A percentile compares a stretch with the other conserved stretches of the same genome.
Evolutionary conservation across 176 grass and related monocot genomes (phyloP).

Genomic region (Ensete glaucum): DNA sequence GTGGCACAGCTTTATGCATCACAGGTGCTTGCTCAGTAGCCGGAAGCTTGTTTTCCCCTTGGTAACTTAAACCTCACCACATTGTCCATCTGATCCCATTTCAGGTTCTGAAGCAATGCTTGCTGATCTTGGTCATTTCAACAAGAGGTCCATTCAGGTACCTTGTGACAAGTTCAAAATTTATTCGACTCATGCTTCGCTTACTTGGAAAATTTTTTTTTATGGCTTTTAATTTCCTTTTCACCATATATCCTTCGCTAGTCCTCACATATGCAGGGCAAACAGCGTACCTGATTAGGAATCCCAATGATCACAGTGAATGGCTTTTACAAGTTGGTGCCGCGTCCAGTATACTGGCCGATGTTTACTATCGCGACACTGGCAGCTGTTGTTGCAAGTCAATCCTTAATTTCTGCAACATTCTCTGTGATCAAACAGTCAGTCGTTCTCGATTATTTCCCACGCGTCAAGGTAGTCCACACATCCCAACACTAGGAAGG

Average conservation of each 20-base stretch:
- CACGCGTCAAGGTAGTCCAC: slow-evolving; percentile 79
- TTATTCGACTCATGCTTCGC: not conserved
- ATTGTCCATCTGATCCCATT: not conserved
- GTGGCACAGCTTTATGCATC: slow-evolving; percentile 81
- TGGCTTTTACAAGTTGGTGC: slow-evolving; percentile 78
- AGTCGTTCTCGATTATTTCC: slow-evolving; percentile 68
- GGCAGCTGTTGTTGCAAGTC: slow-evolving; percentile 70
- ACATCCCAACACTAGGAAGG: slow-evolving; percentile 71
- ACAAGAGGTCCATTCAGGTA: slow-evolving; percentile 79
- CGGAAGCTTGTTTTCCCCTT: not conserved
- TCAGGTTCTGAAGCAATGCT: slow-evolving; percentile 90
- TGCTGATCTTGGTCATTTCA: slow-evolving; percentile 85
- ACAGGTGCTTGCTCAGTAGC: slow-evolving; percentile 35
- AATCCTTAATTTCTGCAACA: slow-evolving; percentile 75
- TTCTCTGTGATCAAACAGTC: slow-evolving; percentile 93
- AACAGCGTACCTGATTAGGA: slow-evolving; percentile 72
- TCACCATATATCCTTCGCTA: slow-evolving; percentile 81
- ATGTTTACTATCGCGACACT: slow-evolving; percentile 73
- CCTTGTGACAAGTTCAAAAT: not conserved
- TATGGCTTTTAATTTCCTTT: slow-evolving; percentile 31
- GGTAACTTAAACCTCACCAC: not conserved
- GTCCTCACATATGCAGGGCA: slow-evolving; percentile 82
- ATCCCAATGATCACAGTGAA: slow-evolving; percentile 57
- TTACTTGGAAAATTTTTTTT: not conserved
- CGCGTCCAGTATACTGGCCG: slow-evolving; percentile 64